Evolutionary conservation across 2,329 filamentous ascomycete genomes (phyloP).

Genomic region (Sporothrix variecibatus): DNA sequence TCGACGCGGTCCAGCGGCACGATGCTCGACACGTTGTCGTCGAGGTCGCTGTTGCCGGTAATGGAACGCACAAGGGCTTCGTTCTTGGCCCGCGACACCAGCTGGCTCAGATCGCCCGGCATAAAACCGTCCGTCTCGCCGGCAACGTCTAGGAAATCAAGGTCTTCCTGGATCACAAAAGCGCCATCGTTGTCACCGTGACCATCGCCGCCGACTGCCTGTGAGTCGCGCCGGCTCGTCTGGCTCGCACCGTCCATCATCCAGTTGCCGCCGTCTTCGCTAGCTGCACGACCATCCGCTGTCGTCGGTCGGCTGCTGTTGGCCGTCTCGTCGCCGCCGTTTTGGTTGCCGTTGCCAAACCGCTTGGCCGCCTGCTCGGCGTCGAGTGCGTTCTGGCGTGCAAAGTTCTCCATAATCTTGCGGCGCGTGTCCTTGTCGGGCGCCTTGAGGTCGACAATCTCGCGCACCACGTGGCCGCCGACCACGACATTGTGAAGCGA

Average conservation of each 20-base stretch:
- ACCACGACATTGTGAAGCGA: slow-evolving; percentile 87
- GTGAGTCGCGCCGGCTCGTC: slow-evolving; percentile 43
- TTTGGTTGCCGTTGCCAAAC: slow-evolving; percentile 31
- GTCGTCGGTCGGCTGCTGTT: slow-evolving; percentile 56
- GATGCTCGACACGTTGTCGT: slow-evolving; percentile 48
- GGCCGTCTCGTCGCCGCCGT: neutral
- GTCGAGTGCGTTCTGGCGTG: slow-evolving; percentile 54
- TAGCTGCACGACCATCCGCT: slow-evolving; percentile 53
- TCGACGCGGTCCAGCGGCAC: slow-evolving; percentile 71
- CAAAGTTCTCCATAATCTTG: slow-evolving; percentile 79
- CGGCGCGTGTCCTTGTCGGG: slow-evolving; percentile 89
- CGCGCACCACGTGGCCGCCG: slow-evolving; percentile 86
- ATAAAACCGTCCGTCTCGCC: slow-evolving; percentile 97
- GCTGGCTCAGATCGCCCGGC: slow-evolving; percentile 86
- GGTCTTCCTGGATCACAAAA: slow-evolving; percentile 71
- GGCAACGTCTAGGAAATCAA: slow-evolving; percentile 91
- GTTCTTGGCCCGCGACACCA: slow-evolving; percentile 84
- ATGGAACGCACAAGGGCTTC: slow-evolving; percentile 90
- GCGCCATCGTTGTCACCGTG: slow-evolving; percentile 50
- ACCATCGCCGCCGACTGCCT: slow-evolving; percentile 33
- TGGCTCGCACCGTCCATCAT: slow-evolving; percentile 75
- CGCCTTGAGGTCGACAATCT: slow-evolving; percentile 86
- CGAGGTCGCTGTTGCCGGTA: slow-evolving; percentile 44
- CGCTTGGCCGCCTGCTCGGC: slow-evolving; percentile 39
- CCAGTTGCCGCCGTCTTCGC: slow-evolving; percentile 65